Conservation (phyloP, 768 basidiomycete genomes). For the Fistulinella prunicolor region DNA sequence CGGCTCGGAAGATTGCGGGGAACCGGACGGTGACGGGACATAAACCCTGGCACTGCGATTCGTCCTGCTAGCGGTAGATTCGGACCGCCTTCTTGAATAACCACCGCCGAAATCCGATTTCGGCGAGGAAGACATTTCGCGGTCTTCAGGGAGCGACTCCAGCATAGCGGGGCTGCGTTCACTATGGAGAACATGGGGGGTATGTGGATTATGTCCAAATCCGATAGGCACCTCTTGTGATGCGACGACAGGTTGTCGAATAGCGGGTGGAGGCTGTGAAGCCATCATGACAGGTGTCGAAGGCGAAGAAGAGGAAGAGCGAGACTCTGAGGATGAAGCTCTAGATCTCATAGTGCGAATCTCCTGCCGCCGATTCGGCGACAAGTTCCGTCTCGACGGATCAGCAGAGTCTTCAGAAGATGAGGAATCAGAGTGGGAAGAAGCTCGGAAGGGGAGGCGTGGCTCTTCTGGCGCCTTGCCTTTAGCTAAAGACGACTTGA, state of each 20-base stretch:
- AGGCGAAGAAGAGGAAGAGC: conserved; percentile 25
- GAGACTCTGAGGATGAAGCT: conserved; percentile 23
- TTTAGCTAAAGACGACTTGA: conserved; percentile 8
- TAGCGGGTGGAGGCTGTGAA: conserved; percentile 15
- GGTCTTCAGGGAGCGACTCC: conserved; percentile 51
- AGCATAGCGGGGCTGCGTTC: conserved; percentile 30
- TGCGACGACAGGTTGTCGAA: conserved; percentile 21
- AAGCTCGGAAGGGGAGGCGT: background rate
- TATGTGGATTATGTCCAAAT: conserved; percentile 26
- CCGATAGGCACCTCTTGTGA: conserved; percentile 22
- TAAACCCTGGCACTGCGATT: conserved; percentile 24
- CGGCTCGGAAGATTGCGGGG: conserved; percentile 6
- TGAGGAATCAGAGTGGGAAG: conserved; percentile 22
- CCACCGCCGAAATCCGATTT: conserved; percentile 7
- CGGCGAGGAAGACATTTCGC: conserved; percentile 34
- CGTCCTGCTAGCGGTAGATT: conserved; percentile 9
- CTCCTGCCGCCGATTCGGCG: conserved; percentile 3
- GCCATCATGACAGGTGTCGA: conserved; percentile 19
- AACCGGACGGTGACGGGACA: conserved; percentile 6
- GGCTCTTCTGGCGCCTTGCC: conserved; percentile 12
- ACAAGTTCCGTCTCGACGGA: conserved; percentile 5
- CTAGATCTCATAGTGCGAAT: conserved; percentile 16
- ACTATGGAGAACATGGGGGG: conserved; percentile 13
- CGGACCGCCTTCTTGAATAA: conserved; percentile 18
- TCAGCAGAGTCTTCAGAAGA: conserved; percentile 23